Evolutionary conservation across 345 rosid genomes (phyloP).

Genomic region (Carallia brachiata): DNA sequence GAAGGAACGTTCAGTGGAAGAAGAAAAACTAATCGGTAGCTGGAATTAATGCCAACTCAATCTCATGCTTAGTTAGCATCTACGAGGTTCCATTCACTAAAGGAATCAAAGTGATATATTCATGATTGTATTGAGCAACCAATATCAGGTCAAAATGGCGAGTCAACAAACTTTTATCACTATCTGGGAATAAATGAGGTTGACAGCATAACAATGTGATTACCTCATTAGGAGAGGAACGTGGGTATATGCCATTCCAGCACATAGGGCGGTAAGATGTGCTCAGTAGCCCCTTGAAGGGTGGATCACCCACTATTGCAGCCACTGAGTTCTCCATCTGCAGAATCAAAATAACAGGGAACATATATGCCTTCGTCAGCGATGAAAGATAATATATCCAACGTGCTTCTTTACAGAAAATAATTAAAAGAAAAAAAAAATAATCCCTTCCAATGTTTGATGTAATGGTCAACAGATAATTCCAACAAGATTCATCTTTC

Average conservation of each 20-base stretch:
- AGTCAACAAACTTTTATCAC: not conserved
- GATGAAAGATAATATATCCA: constrained; percentile 1
- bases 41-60: too few species aligned
- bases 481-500: not conserved
- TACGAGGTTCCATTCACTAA: too few species aligned
- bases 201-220: constrained; percentile 8
- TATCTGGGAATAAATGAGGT: not conserved
- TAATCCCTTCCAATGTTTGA: too few species aligned
- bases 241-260: constrained; percentile 41
- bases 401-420: not conserved
- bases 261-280: constrained; percentile 49
- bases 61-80: too few species aligned
- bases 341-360: constrained; percentile 15
- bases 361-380: constrained; percentile 10
- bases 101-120: too few species aligned
- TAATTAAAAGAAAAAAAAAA: too few species aligned
- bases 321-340: constrained; percentile 47
- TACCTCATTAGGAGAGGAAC: constrained; percentile 61
- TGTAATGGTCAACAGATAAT: not conserved
- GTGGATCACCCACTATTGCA: constrained; percentile 36
- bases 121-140: not conserved
- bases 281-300: constrained; percentile 46
- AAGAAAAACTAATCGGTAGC: too few species aligned
- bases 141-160: not conserved
- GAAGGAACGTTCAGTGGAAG: too few species aligned